phyloP scores from a whole-genome alignment of 225 moss, liverwort and hornwort genomes.

The Anthoceros angustus region DNA sequence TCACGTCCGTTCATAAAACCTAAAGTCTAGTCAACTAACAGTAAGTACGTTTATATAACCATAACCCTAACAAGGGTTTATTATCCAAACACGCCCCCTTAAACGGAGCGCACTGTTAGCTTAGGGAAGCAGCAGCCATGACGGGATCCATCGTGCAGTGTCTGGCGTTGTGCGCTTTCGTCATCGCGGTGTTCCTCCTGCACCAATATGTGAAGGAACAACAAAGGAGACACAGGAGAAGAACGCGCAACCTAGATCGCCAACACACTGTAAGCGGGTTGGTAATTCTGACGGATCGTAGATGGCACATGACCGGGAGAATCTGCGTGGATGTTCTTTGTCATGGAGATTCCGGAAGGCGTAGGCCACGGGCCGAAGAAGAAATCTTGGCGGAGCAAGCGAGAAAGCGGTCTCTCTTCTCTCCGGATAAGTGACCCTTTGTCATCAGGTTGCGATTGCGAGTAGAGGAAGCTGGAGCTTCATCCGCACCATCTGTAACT shows the following conservation, averaged over 20 bases:
- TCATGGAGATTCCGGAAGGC: not conserved
- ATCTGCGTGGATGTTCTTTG: not conserved
- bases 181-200: not conserved
- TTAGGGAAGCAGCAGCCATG: not conserved
- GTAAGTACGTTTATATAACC: too few relatives aligned
- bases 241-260: not conserved
- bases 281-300: not conserved
- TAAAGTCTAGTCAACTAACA: too few relatives aligned
- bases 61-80: not conserved
- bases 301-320: not conserved
- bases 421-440: not conserved
- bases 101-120: not conserved
- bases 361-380: not conserved
- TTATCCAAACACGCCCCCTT: not conserved
- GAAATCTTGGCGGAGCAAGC: not conserved
- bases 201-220: not conserved
- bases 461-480: not conserved
- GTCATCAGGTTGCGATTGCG: not conserved
- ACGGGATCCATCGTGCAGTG: not conserved
- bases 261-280: not conserved
- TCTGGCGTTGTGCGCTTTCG: not conserved
- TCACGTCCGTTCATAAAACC: too few relatives aligned
- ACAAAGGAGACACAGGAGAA: not conserved
- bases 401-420: not conserved
- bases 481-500: not conserved